phyloP scores from a whole-genome alignment of 768 basidiomycete genomes.

The Chalciporus chontae region DNA sequence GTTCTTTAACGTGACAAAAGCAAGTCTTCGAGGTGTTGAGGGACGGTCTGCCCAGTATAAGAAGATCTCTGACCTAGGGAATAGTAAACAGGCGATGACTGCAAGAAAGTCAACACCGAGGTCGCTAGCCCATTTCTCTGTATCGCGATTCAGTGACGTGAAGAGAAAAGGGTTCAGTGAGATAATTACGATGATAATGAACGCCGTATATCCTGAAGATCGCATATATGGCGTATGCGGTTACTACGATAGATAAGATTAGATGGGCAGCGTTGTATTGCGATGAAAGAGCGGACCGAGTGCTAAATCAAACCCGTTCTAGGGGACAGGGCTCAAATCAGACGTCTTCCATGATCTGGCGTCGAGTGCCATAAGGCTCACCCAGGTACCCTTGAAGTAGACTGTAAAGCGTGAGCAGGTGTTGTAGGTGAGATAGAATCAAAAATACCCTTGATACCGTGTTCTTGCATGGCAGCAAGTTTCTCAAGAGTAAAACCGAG shows the following conservation, averaged over 20 bases:
- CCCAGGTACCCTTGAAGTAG: constrained; percentile 85
- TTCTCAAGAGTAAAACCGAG: constrained; percentile 90
- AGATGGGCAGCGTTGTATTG: background rate
- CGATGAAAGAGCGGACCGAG: constrained; percentile 52
- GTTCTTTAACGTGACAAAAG: constrained; percentile 85
- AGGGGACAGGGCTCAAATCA: constrained; percentile 8
- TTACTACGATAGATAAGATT: constrained; percentile 44
- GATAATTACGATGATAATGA: constrained; percentile 52
- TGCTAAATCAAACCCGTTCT: constrained; percentile 93
- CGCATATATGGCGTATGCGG: constrained; percentile 74
- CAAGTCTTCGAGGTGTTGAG: constrained; percentile 51
- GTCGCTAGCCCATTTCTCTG: constrained; percentile 63
- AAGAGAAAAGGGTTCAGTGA: background rate
- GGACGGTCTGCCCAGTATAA: background rate
- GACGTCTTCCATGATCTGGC: constrained; percentile 9
- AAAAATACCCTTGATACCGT: constrained; percentile 75
- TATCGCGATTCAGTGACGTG: background rate
- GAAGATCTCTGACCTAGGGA: constrained; percentile 60
- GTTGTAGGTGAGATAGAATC: background rate
- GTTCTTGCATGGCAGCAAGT: constrained; percentile 92
- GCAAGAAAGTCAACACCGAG: constrained; percentile 83
- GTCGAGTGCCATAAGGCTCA: constrained; percentile 28
- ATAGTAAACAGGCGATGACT: constrained; percentile 85
- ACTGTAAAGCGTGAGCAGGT: constrained; percentile 39
- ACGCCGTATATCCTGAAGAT: constrained; percentile 72